A percentile compares a stretch with the other conserved stretches of the same genome.
Conservation (phyloP, 768 basidiomycete species). For the Hypholoma fasciculare region DNA sequence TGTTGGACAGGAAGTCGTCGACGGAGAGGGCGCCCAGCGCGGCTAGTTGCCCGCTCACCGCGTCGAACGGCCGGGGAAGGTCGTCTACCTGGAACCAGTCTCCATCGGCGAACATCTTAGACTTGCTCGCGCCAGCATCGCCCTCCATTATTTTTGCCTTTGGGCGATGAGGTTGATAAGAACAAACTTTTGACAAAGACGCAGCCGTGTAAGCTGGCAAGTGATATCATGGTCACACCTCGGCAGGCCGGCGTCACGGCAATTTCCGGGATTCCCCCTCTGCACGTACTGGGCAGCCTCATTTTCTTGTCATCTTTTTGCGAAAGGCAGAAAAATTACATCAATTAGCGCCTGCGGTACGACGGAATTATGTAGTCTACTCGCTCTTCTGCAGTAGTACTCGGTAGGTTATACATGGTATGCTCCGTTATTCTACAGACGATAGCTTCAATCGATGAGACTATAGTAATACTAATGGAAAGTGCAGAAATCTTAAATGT, state of each 20-base stretch:
- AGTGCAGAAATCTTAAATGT: neutral
- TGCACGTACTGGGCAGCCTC: no score
- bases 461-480: neutral
- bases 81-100: constrained; percentile 20
- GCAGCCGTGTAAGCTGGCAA: neutral
- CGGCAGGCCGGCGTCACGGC: neutral
- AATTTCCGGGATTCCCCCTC: neutral
- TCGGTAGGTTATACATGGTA: neutral
- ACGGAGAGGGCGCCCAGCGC: constrained; percentile 27
- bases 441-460: neutral
- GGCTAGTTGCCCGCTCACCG: constrained; percentile 20
- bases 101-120: neutral
- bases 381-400: no score
- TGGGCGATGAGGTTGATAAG: neutral
- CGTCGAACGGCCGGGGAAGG: constrained; percentile 23
- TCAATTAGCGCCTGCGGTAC: no score
- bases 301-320: no score
- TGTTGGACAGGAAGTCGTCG: constrained; percentile 26
- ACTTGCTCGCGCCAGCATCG: neutral
- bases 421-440: neutral
- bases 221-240: no score
- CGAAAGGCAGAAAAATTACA: no score
- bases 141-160: neutral
- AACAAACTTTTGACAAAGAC: neutral
- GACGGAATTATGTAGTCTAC: no score